Evolutionary conservation across 805 yeast genomes (phyloP), one percentile per base, ranked within the genome.

Genomic region (Millerozyma acaciae): DNA sequence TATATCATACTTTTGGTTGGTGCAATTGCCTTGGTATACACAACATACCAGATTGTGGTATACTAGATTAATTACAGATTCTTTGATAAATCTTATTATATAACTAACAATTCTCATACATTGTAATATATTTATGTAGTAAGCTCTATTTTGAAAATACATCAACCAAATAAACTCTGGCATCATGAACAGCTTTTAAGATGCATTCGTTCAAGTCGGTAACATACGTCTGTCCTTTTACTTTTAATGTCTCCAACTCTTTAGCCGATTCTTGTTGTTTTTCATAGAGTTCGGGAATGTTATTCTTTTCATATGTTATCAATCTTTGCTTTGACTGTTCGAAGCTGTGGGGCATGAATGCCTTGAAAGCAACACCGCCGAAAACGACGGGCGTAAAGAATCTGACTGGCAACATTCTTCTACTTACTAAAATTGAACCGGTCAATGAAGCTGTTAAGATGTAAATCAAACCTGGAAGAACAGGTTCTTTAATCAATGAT

Each of bases 1-100:
- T 57, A 67, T 21, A 26, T 62, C 2, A 55, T 84, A 43, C 67
- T 77, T 2, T 20, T 65, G 1, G 53, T 81, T 39, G 94, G 94
- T 2, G 70, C 65, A 1, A 44, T 68, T 9, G 78, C 84, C 4
- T 73, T 83, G 78, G 46, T 69, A 1, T 84, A 82, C 53, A 84
- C 89, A 1, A 76, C 88, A 0, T 75, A 68, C 36, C 81, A 78
- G 45, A 70, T 80, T 30, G 41, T 78, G 23, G 24, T 26, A 9
- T 17, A 22, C 26, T 40, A 23, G 26, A 7, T n/a, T n/a, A n/a
- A n/a, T n/a, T n/a, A n/a, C n/a, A n/a, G n/a, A n/a, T 20, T 33
- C 12, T 13, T 23, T 32, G 22, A n/a, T 8, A 18, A 17, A 24
- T 22, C 13, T 20, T 19, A 17, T 12, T 32, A 32, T 26, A 10